Evolutionary conservation across 768 basidiomycete genomes (phyloP).

Genomic region (Floccularia luteovirens): DNA sequence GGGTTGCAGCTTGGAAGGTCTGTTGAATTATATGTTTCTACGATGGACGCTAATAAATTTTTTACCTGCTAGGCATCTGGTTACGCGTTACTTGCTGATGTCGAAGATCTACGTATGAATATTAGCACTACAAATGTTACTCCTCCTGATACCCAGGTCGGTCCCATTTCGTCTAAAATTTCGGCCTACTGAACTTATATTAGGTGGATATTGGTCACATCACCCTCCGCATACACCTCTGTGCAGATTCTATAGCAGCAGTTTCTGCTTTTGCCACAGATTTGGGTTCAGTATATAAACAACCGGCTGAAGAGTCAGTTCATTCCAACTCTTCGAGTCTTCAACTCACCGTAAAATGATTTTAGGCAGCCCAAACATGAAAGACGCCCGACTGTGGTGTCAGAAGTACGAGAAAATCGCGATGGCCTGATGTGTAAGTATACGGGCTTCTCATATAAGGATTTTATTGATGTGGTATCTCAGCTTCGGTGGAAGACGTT

Average conservation of each 20-base stretch:
- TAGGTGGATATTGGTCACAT: conserved; percentile 53
- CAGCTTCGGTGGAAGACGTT: conserved; percentile 75
- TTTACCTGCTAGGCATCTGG: conserved; percentile 41
- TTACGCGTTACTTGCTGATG: conserved; percentile 61
- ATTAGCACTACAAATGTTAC: background rate
- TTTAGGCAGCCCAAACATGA: conserved; percentile 17
- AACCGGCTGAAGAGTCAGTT: conserved; percentile 20
- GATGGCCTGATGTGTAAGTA: conserved; percentile 29
- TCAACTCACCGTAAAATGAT: background rate
- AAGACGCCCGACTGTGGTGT: conserved; percentile 23
- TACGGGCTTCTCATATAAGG: background rate
- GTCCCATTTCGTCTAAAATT: conserved; percentile 4
- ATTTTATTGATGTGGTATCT: background rate
- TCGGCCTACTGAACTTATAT: conserved; percentile 1
- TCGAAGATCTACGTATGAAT: conserved; percentile 39
- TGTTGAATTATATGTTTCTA: conserved; percentile 11
- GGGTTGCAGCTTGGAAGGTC: conserved; percentile 64
- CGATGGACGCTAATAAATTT: background rate
- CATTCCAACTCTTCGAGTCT: background rate
- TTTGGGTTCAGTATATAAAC: conserved; percentile 34
- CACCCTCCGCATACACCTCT: conserved; percentile 55
- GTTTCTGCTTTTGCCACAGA: conserved; percentile 50
- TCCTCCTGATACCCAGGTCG: conserved; percentile 31
- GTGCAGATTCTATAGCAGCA: conserved; percentile 67
- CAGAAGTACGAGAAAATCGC: conserved; percentile 10